Evolutionary conservation across 2,329 filamentous ascomycete genomes (phyloP).

Genomic region (Talaromyces pinophilus): DNA sequence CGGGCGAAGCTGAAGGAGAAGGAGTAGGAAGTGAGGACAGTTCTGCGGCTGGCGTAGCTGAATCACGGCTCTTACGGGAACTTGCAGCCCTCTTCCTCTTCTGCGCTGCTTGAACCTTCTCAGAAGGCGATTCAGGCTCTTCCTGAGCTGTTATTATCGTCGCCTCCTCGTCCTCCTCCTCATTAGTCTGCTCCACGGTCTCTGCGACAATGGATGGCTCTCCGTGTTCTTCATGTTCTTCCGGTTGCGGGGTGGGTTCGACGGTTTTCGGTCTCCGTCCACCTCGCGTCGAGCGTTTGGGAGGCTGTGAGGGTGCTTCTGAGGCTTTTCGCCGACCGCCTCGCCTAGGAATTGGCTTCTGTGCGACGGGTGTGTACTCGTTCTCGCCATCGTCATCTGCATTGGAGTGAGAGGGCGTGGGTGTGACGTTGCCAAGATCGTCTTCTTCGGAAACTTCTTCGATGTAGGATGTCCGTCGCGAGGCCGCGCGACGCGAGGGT

Average conservation of each 20-base stretch:
- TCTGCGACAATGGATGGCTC: slow-evolving; percentile 63
- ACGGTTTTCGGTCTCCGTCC: slow-evolving; percentile 14
- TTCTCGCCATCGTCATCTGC: slow-evolving; percentile 64
- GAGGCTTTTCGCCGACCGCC: slow-evolving; percentile 58
- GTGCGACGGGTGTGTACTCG: slow-evolving; percentile 75
- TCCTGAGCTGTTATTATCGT: slow-evolving; percentile 42
- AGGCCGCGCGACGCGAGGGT: slow-evolving; percentile 60
- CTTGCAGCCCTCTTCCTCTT: slow-evolving; percentile 66
- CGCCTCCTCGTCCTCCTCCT: slow-evolving; percentile 28
- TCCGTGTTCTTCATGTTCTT: slow-evolving; percentile 40
- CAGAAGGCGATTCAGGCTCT: slow-evolving; percentile 57
- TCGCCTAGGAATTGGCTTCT: slow-evolving; percentile 59
- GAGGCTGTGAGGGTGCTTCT: slow-evolving; percentile 48
- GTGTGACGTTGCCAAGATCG: slow-evolving; percentile 53
- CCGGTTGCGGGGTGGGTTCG: slow-evolving; percentile 15
- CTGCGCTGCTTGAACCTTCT: slow-evolving; percentile 57
- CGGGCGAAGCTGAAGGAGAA: slow-evolving; percentile 58
- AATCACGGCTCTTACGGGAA: slow-evolving; percentile 45
- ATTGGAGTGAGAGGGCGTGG: slow-evolving; percentile 44
- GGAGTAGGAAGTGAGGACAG: slow-evolving; percentile 50
- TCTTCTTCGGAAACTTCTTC: slow-evolving; percentile 79
- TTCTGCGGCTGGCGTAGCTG: slow-evolving; percentile 42
- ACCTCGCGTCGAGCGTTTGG: slow-evolving; percentile 18
- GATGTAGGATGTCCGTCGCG: slow-evolving; percentile 71
- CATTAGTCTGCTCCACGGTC: slow-evolving; percentile 30